phyloP scores from a whole-genome alignment of 192 early-diverging fungal species.

The Rhizophagus prolifer region DNA sequence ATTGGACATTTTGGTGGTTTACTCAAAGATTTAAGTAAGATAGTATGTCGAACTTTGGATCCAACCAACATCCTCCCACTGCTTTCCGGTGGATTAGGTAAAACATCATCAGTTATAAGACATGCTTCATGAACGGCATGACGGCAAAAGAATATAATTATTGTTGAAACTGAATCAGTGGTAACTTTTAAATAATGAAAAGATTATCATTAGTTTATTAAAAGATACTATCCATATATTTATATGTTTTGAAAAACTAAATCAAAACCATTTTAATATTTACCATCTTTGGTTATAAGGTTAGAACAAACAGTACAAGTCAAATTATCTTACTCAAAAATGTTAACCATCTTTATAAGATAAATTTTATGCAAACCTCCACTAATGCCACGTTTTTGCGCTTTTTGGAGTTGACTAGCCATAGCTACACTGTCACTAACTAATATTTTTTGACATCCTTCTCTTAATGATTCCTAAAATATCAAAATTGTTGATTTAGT shows the following conservation, averaged over 20 bases:
- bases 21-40: constrained; percentile 43
- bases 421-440: constrained; percentile 83
- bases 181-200: constrained; percentile 25
- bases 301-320: constrained; percentile 51
- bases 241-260: constrained; percentile 14
- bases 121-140: constrained; percentile 88
- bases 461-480: constrained; percentile 71
- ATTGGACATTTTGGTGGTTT: constrained; percentile 48
- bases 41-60: constrained; percentile 53
- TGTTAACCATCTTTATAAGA: no score
- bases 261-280: background rate
- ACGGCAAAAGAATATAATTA: constrained; percentile 87
- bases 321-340: no score
- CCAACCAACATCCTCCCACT: constrained; percentile 31
- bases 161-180: constrained; percentile 34
- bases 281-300: constrained; percentile 39
- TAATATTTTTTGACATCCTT: constrained; percentile 90
- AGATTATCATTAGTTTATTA: no score
- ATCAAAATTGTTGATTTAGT: background rate
- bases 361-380: constrained; percentile 36
- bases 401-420: constrained; percentile 63
- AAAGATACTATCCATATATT: constrained; percentile 5
- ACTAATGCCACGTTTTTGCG: constrained; percentile 68
- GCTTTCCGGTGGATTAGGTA: constrained; percentile 33
- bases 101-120: constrained; percentile 58